A percentile compares a stretch with the other conserved stretches of the same genome.
Evolutionary conservation across 345 rosid genomes (phyloP).

Genomic region (Eucalyptus fibrosa): DNA sequence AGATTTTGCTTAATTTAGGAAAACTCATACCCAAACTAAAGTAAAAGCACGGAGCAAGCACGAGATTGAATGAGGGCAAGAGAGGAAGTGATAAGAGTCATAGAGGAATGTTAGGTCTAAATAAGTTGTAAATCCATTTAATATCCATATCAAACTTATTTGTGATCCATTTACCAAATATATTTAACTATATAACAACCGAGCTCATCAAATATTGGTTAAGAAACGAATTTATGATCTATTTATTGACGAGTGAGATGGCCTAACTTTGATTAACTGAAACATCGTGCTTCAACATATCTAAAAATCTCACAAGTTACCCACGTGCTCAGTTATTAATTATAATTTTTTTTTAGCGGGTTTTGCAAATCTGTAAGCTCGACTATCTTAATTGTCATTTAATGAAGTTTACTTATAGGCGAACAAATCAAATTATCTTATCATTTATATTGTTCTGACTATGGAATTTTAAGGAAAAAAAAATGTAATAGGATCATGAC

Average conservation of each 20-base stretch:
- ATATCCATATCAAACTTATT: neutral
- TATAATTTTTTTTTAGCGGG: neutral
- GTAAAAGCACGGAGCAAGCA: fast-evolving
- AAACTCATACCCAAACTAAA: neutral
- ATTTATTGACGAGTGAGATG: no score
- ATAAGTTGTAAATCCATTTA: no score
- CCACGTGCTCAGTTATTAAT: neutral
- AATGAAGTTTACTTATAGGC: neutral
- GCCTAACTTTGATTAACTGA: neutral
- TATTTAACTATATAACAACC: neutral
- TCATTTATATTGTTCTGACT: neutral
- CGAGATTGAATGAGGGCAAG: neutral
- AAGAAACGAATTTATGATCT: no score
- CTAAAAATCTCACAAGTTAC: neutral
- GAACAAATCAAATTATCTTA: neutral
- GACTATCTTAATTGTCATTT: neutral
- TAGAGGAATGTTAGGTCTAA: fast-evolving
- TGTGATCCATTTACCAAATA: no score
- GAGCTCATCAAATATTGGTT: neutral
- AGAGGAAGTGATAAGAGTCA: neutral
- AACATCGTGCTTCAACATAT: neutral
- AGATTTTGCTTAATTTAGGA: no score
- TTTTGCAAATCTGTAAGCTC: neutral
- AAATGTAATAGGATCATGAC: neutral
- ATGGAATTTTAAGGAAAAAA: neutral